Conservation (phyloP, 2,329 filamentous ascomycete species). For the Fusarium penzigii region DNA sequence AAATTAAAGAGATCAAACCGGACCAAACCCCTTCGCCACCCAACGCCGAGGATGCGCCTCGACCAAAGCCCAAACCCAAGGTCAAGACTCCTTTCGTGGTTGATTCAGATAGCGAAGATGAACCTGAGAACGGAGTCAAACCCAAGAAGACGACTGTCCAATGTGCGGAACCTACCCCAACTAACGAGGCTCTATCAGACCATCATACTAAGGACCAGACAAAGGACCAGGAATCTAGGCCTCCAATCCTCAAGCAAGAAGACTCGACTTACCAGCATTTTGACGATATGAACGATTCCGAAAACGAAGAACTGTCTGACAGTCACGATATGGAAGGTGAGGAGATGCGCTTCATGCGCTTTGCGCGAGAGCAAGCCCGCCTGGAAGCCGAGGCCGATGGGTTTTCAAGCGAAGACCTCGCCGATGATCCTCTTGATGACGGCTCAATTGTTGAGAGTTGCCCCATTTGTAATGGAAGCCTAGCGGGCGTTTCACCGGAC, state of each 20-base stretch:
- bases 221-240: slow-evolving; percentile 16
- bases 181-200: slow-evolving; percentile 20
- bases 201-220: slow-evolving; percentile 24
- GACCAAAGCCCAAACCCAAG: slow-evolving; percentile 23
- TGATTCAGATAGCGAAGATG: slow-evolving; percentile 62
- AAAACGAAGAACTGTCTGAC: slow-evolving; percentile 58
- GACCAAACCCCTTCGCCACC: slow-evolving; percentile 34
- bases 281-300: slow-evolving; percentile 36
- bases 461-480: slow-evolving; percentile 72
- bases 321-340: slow-evolving; percentile 58
- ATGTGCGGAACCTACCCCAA: slow-evolving; percentile 26
- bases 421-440: slow-evolving; percentile 35
- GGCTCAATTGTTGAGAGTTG: slow-evolving; percentile 50
- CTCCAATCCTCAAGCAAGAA: slow-evolving; percentile 30
- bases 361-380: slow-evolving; percentile 74
- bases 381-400: slow-evolving; percentile 58
- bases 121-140: slow-evolving; percentile 20
- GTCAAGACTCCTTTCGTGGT: slow-evolving; percentile 62
- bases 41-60: slow-evolving; percentile 29
- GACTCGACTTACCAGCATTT: slow-evolving; percentile 36
- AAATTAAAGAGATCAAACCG: slow-evolving; percentile 4
- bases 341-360: slow-evolving; percentile 73
- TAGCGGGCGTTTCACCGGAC: slow-evolving; percentile 62
- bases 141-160: slow-evolving; percentile 8
- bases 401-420: slow-evolving; percentile 38